These are phyloP conservation scores for Cephaloascus fragrans DNA, from an alignment of 805 yeast species.

Conservation along the genomic window DNA sequence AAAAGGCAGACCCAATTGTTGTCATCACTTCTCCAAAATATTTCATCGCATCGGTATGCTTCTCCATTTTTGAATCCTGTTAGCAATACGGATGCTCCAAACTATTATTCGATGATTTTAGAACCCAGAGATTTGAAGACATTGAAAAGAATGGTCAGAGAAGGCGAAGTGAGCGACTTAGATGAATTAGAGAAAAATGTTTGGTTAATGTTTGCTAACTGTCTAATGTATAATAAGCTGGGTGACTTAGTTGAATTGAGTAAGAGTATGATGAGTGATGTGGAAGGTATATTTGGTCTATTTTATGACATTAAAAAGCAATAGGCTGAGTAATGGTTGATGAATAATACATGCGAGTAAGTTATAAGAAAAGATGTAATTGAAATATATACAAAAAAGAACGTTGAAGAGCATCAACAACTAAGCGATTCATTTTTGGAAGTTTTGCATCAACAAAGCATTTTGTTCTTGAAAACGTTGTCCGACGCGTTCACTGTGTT, in stretches of 20 bases:
- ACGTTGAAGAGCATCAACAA: too few species aligned
- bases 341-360: too few species aligned
- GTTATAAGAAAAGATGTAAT: too few species aligned
- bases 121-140: conserved; percentile 63
- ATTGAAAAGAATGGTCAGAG: conserved; percentile 46
- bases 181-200: conserved; percentile 57
- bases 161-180: conserved; percentile 39
- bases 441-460: conserved; percentile 65
- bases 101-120: conserved; percentile 51
- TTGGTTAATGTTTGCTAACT: conserved; percentile 73
- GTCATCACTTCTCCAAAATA: conserved; percentile 26
- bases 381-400: too few species aligned
- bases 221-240: conserved; percentile 70
- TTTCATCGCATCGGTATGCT: conserved; percentile 63
- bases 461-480: conserved; percentile 98
- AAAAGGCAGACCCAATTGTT: conserved; percentile 5
- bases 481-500: conserved; percentile 97
- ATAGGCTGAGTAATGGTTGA: too few species aligned
- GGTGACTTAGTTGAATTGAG: conserved; percentile 56
- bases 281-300: conserved; percentile 43
- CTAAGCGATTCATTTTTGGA: too few species aligned
- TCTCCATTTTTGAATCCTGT: conserved; percentile 70
- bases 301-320: conserved; percentile 53
- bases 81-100: conserved; percentile 55
- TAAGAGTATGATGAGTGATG: conserved; percentile 61